Conservation (phyloP, 345 rosid genomes). For the Adansonia digitata region DNA sequence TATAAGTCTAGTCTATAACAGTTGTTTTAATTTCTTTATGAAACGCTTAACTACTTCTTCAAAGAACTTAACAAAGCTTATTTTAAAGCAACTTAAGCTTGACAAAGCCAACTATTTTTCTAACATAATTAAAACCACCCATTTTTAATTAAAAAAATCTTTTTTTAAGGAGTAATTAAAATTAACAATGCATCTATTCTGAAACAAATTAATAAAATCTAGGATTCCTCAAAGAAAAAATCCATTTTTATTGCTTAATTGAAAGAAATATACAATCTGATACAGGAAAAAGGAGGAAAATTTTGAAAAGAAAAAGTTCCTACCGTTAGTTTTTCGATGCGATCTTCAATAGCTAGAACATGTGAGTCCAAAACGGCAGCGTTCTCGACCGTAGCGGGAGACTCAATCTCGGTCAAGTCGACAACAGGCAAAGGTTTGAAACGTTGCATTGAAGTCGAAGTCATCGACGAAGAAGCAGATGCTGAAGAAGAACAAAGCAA, state of each 20-base stretch:
- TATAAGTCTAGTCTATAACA: not conserved
- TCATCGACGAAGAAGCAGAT: slow-evolving; percentile 21
- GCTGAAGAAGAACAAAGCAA: slow-evolving; percentile 50
- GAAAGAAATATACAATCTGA: not conserved
- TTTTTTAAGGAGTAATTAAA: not conserved
- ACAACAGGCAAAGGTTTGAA: slow-evolving; percentile 71
- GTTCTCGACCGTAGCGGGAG: slow-evolving; percentile 48
- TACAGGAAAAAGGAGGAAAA: not conserved
- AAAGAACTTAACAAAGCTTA: not conserved
- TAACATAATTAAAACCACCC: not conserved
- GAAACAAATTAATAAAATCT: too few relatives aligned
- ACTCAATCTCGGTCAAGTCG: slow-evolving; percentile 57
- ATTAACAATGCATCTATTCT: not conserved
- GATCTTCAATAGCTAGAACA: slow-evolving; percentile 11
- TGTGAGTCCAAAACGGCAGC: slow-evolving; percentile 24
- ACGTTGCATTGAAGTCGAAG: slow-evolving; percentile 38
- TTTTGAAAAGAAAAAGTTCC: too few relatives aligned
- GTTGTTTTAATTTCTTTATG: not conserved
- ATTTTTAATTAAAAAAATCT: not conserved
- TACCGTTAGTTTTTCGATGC: slow-evolving; percentile 58
- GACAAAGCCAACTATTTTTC: not conserved
- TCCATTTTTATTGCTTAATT: not conserved
- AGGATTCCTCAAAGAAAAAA: too few relatives aligned
- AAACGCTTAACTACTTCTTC: not conserved
- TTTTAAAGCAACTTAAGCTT: not conserved